phyloP scores from a whole-genome alignment of 768 basidiomycete species.

The Trametes coccinea region DNA sequence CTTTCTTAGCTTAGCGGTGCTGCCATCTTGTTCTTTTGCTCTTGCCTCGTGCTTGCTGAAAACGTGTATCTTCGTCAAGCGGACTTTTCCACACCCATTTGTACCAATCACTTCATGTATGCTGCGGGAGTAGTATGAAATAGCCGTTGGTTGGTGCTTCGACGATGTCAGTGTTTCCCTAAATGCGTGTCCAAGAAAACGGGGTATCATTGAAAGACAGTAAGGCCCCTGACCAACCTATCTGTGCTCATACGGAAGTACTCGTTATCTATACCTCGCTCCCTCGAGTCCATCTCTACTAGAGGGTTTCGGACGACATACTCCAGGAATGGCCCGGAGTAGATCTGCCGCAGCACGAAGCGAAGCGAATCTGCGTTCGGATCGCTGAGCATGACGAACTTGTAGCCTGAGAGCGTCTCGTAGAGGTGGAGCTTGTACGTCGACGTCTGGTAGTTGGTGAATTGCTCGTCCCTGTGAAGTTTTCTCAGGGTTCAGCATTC shows the following conservation, averaged over 20 bases:
- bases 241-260: conserved; percentile 83
- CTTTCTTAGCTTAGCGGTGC: conserved; percentile 1
- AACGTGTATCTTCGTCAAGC: neutral
- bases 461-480: conserved; percentile 76
- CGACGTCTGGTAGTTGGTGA: conserved; percentile 88
- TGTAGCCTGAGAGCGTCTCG: conserved; percentile 90
- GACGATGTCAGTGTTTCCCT: too few species aligned
- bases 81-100: conserved; percentile 1
- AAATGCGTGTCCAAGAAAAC: neutral
- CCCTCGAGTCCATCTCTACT: conserved; percentile 76
- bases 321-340: conserved; percentile 91
- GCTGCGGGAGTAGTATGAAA: neutral
- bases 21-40: conserved; percentile 1
- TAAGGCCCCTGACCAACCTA: conserved; percentile 64
- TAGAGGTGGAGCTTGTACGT: conserved; percentile 92
- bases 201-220: conserved; percentile 39
- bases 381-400: conserved; percentile 93
- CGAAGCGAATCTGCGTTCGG: conserved; percentile 81
- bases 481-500: neutral
- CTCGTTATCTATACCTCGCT: conserved; percentile 90
- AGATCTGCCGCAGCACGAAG: conserved; percentile 82
- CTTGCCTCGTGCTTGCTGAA: neutral
- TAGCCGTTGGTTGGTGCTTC: too few species aligned
- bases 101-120: conserved; percentile 1
- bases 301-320: conserved; percentile 93